Conservation (phyloP, 1,139 yeast species). For the Taphrina sp. region DNA sequence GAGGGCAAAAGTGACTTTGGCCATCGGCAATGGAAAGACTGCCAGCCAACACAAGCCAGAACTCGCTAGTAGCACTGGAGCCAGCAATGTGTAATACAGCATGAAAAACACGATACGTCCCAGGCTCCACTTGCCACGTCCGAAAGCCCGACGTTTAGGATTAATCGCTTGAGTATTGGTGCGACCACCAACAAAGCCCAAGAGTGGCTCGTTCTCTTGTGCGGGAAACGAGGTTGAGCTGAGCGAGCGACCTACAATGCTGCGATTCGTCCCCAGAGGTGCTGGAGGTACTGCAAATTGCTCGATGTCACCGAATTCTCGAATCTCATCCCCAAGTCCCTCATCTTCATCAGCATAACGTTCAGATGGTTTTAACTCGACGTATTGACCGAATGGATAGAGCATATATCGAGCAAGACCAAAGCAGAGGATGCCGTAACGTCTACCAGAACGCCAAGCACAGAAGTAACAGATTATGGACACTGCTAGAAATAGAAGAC, state of each 20-base stretch:
- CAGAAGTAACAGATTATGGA: conserved; percentile 49
- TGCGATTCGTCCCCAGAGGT: background rate
- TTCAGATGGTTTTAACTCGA: conserved; percentile 71
- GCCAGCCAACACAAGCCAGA: conserved; percentile 71
- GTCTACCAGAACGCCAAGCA: conserved; percentile 48
- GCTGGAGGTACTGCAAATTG: conserved; percentile 4
- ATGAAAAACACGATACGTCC: conserved; percentile 80
- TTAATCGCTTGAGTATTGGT: conserved; percentile 27
- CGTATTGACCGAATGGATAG: conserved; percentile 87
- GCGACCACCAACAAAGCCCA: conserved; percentile 25
- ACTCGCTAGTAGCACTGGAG: conserved; percentile 62
- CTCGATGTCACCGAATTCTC: conserved; percentile 44
- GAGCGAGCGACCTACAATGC: conserved; percentile 1
- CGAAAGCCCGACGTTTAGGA: conserved; percentile 61
- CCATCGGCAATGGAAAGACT: conserved; percentile 92
- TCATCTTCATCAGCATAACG: conserved; percentile 83
- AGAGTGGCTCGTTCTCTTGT: conserved; percentile 16
- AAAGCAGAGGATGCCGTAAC: conserved; percentile 62
- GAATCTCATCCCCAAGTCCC: conserved; percentile 80
- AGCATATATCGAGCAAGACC: conserved; percentile 68
- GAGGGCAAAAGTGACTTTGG: conserved; percentile 65
- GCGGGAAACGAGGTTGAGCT: conserved; percentile 8
- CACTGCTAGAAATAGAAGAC: conserved; percentile 45
- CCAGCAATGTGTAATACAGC: conserved; percentile 65
- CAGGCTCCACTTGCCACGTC: conserved; percentile 87